A percentile compares a stretch with the other conserved stretches of the same genome.
Evolutionary conservation across 2,329 filamentous ascomycete genomes (phyloP).

Genomic region (Elsinoe necatrix): DNA sequence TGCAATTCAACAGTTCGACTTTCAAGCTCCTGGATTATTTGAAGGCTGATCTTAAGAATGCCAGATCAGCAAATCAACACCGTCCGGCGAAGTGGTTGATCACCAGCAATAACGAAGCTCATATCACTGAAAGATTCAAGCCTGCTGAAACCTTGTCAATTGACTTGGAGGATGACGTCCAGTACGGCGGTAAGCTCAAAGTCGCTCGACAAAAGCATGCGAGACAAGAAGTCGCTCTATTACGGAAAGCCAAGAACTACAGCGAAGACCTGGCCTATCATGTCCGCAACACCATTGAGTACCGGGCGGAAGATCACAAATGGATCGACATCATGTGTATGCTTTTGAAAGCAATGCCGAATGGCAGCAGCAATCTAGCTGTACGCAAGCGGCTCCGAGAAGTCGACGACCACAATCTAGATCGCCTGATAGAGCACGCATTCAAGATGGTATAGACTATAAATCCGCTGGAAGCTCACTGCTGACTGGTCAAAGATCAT

Average conservation of each 20-base stretch:
- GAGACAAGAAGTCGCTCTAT: background rate
- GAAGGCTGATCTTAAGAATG: background rate
- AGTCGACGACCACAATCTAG: background rate
- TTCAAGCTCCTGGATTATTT: background rate
- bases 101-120: conserved; percentile 7
- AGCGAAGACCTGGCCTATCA: conserved; percentile 15
- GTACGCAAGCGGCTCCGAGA: background rate
- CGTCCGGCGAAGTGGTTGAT: conserved; percentile 8
- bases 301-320: conserved; percentile 4
- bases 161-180: conserved; percentile 11
- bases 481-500: background rate
- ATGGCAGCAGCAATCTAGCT: background rate
- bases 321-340: conserved; percentile 14
- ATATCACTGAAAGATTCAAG: background rate
- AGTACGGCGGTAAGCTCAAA: conserved; percentile 12
- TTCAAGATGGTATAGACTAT: background rate
- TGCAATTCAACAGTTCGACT: background rate
- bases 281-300: conserved; percentile 8
- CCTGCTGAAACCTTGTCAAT: background rate
- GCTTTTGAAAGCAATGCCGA: conserved; percentile 3
- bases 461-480: background rate
- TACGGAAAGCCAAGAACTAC: conserved; percentile 9
- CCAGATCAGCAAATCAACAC: background rate
- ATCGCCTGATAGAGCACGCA: background rate
- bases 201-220: conserved; percentile 13